Evolutionary conservation across 108 stramenopile genomes (phyloP), one percentile per base, ranked within the genome.

Genomic region (Seminavis robusta): DNA sequence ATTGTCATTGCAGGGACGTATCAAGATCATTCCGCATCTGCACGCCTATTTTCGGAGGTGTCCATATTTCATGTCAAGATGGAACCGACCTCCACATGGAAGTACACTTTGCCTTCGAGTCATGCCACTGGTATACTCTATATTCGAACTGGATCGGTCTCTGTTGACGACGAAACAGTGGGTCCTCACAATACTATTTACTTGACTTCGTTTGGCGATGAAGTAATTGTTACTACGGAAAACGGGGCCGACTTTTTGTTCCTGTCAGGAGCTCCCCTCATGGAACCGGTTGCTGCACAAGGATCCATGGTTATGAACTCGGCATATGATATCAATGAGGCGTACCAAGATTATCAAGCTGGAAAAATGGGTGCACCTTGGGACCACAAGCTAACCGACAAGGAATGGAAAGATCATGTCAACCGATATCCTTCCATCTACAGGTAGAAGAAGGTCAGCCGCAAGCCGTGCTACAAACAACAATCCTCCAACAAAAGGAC

Each of bases 271-370:
- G 51, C 55, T 24, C 85, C 85, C 0, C 43, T 93, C 5, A 41
- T 55, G 10, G 87, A 93, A 67, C 87, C 87, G 2, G 53, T 86
- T 20, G 75, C 75, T 19, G 64, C 78, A 10, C 76, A 78, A 39
- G 91, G 91, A 23, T 65, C 65, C 25, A 86, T 92, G 81, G 91
- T 92, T 11, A 86, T 92, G 91, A 88, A 81, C 34, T 64, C 60
- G 19, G 31, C 49, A 0, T 25, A 37, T 20, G 80, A 92, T 49
- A 83, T 92, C 23, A 37, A 86, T 16, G 39, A 60, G 33, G 90
- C 90, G 1, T 88, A 88, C 40, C 15, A 33, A 2, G 89, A 91
- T 56, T 91, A 82, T 76, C 83, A 86, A 55, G 33, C 51, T 4
- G 80, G 80, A 2, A 47, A 58, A 41, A 83, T 91, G 80, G 89